These are phyloP conservation scores for Leishmania tarentolae DNA, from an alignment of 208 protist genomes.

Conservation along the genomic window DNA sequence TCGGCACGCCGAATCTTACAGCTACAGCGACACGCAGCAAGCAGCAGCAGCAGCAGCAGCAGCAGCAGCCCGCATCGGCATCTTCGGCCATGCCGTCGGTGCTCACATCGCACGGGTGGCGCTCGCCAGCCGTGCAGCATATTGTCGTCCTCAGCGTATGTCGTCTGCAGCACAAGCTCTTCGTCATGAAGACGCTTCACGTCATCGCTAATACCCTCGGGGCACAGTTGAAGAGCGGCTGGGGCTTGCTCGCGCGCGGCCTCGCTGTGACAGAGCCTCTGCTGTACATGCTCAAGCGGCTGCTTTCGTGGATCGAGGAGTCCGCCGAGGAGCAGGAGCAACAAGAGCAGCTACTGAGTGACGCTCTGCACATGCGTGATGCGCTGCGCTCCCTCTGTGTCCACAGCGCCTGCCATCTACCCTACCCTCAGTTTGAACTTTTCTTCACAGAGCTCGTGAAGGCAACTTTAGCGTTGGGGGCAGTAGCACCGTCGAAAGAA, in stretches of 20 bases:
- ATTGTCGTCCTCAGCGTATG: constrained; percentile 32
- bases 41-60: background rate
- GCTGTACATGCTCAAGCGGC: constrained; percentile 35
- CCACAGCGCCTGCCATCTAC: constrained; percentile 39
- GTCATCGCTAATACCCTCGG: constrained; percentile 58
- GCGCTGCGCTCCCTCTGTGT: constrained; percentile 59
- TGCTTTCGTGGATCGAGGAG: constrained; percentile 40
- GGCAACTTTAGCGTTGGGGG: constrained; percentile 5
- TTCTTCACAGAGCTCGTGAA: constrained; percentile 48
- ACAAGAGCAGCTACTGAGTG: constrained; percentile 42
- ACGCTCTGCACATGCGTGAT: constrained; percentile 60
- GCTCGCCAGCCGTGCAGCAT: constrained; percentile 24
- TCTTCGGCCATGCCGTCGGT: background rate
- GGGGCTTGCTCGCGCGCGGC: constrained; percentile 49
- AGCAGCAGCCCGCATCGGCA: background rate
- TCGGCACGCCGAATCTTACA: background rate
- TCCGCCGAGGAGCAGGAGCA: constrained; percentile 31
- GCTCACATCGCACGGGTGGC: constrained; percentile 16
- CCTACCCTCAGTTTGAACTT: constrained; percentile 23
- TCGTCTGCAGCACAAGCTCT: constrained; percentile 52
- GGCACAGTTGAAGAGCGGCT: constrained; percentile 41
- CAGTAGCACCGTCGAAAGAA: background rate
- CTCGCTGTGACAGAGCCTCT: constrained; percentile 51
- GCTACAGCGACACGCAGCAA: background rate
- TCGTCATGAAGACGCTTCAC: constrained; percentile 62